These are phyloP conservation scores for Barbatosphaeria neglecta DNA, from an alignment of 495 filamentous ascomycete genomes.

Conservation along the genomic window DNA sequence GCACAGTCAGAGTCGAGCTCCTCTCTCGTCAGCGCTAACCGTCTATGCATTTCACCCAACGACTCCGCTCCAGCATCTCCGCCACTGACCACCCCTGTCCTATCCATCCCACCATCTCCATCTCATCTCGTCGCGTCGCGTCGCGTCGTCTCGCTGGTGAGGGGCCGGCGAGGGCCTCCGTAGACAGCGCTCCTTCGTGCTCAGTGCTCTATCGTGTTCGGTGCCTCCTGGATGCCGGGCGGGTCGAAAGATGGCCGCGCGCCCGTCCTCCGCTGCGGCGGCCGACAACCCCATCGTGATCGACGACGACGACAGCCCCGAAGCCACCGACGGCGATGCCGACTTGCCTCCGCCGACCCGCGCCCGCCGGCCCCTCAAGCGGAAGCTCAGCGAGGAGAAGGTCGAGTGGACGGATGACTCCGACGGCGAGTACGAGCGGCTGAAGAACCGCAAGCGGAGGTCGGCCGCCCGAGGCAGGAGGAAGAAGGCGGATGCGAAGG, in stretches of 20 bases:
- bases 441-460: conserved; percentile 12
- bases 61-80: too few relatives aligned
- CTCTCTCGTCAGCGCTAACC: too few relatives aligned
- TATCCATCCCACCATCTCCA: too few relatives aligned
- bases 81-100: too few relatives aligned
- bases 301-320: neutral
- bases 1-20: too few relatives aligned
- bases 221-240: too few relatives aligned
- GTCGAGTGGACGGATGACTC: conserved; percentile 30
- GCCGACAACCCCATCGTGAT: neutral
- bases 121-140: neutral
- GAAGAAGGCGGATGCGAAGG: conserved; percentile 6
- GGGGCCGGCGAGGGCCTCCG: too few relatives aligned
- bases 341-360: neutral
- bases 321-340: neutral
- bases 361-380: conserved; percentile 5
- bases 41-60: too few relatives aligned
- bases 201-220: neutral
- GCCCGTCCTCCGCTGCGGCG: neutral
- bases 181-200: too few relatives aligned
- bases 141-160: neutral
- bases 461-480: conserved; percentile 3
- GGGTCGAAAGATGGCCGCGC: neutral
- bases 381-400: conserved; percentile 20
- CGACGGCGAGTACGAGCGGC: conserved; percentile 23